These are phyloP conservation scores for Chlamydomonas schloesseri DNA, from an alignment of 139 green algal genomes.

Conservation along the genomic window DNA sequence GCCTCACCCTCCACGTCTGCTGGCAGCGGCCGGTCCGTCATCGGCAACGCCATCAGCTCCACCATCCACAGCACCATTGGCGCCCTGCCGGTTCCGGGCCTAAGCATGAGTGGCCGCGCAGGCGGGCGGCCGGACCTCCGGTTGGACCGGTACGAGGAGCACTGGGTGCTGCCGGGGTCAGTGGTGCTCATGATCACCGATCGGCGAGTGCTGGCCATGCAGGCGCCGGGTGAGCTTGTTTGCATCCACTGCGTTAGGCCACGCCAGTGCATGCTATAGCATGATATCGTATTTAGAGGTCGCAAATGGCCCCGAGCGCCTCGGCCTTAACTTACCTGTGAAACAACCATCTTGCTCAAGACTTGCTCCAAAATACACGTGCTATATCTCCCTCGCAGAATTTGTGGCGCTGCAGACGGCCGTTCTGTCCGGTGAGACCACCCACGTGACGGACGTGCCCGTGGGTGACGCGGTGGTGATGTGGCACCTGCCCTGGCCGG, in stretches of 20 bases:
- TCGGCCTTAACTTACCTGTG: no score
- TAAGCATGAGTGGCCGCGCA: not conserved
- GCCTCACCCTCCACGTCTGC: no score
- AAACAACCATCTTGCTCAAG: no score
- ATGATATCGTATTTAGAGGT: no score
- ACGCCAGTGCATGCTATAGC: no score
- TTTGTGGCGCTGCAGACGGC: conserved; percentile 71
- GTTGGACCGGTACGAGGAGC: conserved; percentile 80
- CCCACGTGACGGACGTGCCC: conserved; percentile 60
- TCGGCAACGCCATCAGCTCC: no score
- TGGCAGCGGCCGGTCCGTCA: no score
- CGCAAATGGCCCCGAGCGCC: no score
- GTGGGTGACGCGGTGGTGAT: conserved; percentile 36
- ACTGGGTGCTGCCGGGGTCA: conserved; percentile 81
- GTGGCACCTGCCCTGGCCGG: conserved; percentile 65
- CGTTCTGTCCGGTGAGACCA: conserved; percentile 38
- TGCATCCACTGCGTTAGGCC: no score
- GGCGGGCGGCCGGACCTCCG: conserved; percentile 4
- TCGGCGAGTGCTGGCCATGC: conserved; percentile 70
- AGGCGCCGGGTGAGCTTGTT: conserved; percentile 59
- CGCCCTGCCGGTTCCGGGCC: not conserved
- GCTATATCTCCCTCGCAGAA: no score
- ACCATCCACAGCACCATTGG: not conserved
- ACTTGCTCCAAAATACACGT: no score
- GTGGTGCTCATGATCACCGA: conserved; percentile 83